Evolutionary conservation across 2,329 filamentous ascomycete genomes (phyloP), one percentile per base, ranked within the genome.

Genomic region (Mycosphaerelloides madeirae): DNA sequence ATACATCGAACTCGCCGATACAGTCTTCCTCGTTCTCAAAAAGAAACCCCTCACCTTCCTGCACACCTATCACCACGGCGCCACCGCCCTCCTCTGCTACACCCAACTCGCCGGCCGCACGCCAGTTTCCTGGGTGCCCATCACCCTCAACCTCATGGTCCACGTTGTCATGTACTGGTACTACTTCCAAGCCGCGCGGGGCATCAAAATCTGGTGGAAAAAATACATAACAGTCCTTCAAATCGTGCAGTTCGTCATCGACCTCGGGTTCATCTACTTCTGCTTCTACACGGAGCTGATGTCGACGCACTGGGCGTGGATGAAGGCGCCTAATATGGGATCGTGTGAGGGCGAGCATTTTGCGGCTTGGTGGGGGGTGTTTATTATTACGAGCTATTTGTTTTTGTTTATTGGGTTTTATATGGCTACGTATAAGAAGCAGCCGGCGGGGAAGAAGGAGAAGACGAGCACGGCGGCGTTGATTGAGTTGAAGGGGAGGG

Each of bases 161-260:
- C 91, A 97, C 73, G 91, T 97, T 47, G 86, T 96, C 66, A 97
- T 97, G 91, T 97, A 97, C 84, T 96, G 90, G 90, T 97, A 97
- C 83, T 97, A 97, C 81, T 97, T 97, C 84, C 91, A 97, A 79
- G 91, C 87, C 65, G 90, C 91, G 43, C 89, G 91, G 59, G 93
- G 93, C 58, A 81, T 97, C 69, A 84, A 84, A 63, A 93, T 96
- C 72, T 96, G 90, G 90, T 97, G 91, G 91, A 97, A 97, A 84
- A 88, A 96, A 74, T 97, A 91, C 85, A 94, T 97, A 66, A 97
- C 91, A 60, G 86, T 90, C 65, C 85, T 96, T 65, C 91, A 97
- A 73, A 97, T 97, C 70, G 81, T 87, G 61, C 91, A 97, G 69
- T 97, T 97, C 74, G 80, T 97, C 67, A 91, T 97, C 68, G 91